Evolutionary conservation across 2,329 filamentous ascomycete species (phyloP), one percentile per base, ranked within the genome.

Genomic region (Fusarium sp.): DNA sequence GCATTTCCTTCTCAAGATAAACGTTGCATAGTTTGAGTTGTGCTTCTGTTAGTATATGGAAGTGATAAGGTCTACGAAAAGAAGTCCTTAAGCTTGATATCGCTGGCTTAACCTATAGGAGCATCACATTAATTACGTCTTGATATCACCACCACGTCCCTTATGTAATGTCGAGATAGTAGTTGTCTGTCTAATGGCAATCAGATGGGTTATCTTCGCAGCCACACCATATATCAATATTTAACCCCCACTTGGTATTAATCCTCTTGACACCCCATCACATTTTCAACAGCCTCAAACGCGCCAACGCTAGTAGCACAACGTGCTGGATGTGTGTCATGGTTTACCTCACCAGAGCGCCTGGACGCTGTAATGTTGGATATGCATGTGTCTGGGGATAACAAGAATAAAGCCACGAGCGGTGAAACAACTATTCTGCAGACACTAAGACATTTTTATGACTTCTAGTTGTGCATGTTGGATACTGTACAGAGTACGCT

Each of bases 241-340:
- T 28, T n/a, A 54, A 57, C 66, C 61, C 66, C 66, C 42, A 69
- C 60, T 26, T 33, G 11, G 33, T 21, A 44, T 50, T 64, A 44
- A 64, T 44, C 35, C 20, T 55, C 35, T 57, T 38, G 10, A 37
- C 44, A 41, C 46, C 47, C 61, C 31, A 42, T 66, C 35, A 24
- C 66, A 69, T 63, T 56, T 62, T 67, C 56, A 66, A 67, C 39
- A 63, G 39, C 56, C 47, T 67, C 66, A 69, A 67, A 70, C 66
- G 29, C 66, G 39, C 47, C 47, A 56, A 38, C 43, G 57, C 57
- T 69, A 68, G 58, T 63, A 56, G 39, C 57, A 59, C 62, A 58
- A 41, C 43, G 48, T 52, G 50, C 28, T 39, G 56, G 43, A 44
- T 55, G 38, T 29, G 37, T 41, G 42, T 24, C 29, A 46, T 56